These are phyloP conservation scores for Podila verticillata DNA, from an alignment of 192 early-diverging fungal species.

Conservation along the genomic window DNA sequence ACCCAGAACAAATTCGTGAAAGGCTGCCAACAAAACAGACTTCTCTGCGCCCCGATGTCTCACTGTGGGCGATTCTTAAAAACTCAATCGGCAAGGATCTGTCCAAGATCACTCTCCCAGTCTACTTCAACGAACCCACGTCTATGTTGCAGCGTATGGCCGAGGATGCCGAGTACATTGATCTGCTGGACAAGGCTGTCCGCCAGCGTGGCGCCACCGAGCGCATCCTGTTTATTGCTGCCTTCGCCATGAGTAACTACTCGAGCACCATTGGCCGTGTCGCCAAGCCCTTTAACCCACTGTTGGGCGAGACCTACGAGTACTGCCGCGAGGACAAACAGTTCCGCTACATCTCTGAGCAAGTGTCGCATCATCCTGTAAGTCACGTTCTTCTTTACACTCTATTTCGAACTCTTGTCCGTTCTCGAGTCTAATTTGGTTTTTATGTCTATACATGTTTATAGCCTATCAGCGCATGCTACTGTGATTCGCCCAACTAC, in stretches of 20 bases:
- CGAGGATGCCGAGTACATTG: conserved; percentile 88
- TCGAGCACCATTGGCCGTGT: conserved; percentile 82
- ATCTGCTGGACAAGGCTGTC: conserved; percentile 80
- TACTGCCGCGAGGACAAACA: conserved; percentile 80
- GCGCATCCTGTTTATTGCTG: conserved; percentile 83
- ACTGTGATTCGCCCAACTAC: conserved; percentile 84
- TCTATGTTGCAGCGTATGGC: conserved; percentile 88
- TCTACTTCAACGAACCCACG: conserved; percentile 91
- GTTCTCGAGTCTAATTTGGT: background rate
- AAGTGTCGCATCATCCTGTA: conserved; percentile 90
- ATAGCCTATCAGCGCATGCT: conserved; percentile 88
- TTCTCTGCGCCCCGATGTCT: conserved; percentile 70
- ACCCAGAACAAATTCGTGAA: conserved; percentile 52
- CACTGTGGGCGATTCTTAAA: conserved; percentile 89
- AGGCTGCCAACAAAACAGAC: conserved; percentile 61
- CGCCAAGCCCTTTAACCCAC: conserved; percentile 92
- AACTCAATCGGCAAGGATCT: conserved; percentile 90
- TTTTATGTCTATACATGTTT: background rate
- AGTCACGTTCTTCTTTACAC: conserved; percentile 15
- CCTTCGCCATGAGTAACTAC: conserved; percentile 90
- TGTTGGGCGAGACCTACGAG: conserved; percentile 93
- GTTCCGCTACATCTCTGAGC: conserved; percentile 87
- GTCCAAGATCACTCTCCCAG: conserved; percentile 84
- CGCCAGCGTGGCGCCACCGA: conserved; percentile 64
- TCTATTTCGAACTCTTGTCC: background rate